Evolutionary conservation across 2,329 filamentous ascomycete species (phyloP), one percentile per base, ranked within the genome.

Genomic region (Eurotiales sp.): DNA sequence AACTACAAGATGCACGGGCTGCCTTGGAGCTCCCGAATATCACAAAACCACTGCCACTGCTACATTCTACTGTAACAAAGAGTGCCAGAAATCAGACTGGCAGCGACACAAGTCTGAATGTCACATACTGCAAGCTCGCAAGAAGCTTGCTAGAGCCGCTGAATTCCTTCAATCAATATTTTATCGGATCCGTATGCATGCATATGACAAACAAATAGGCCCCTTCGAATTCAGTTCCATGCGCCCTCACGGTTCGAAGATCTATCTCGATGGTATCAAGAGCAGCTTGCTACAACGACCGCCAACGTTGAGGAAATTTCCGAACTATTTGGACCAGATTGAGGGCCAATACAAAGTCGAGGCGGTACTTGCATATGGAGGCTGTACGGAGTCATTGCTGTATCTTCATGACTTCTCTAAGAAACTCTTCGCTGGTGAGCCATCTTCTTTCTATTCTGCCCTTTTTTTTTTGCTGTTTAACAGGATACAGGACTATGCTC

Each of bases 71-170:
- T 40, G 41, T 15, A 27, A 7, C 25, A 5, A 4, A 44, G 4
- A 5, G 27, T 44, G 41, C 41, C 41, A 44, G 41, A 32, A 44
- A 44, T 19, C 41, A 27, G 41, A 44, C 15, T 44, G 41, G 41
- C 21, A 5, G 8, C 8, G 17, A 44, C 41, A 44, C 19, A 44
- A 44, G 41, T 44, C 41, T 27, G 41, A 22, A 8, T 44, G 41
- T 25, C 21, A 22, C 7, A 44, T 27, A n/a, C 10, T 27, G 7
- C 41, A 44, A 44, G 19, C 15, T 44, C 41, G 41, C 41, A 44
- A 44, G 41, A 44, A 11, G 7, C 8, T 44, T 44, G 19, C 14
- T 21, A 23, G 41, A 44, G 41, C 8, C 8, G 19, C 41, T 44
- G 6, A 4, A 5, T 22, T 44, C 15, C 41, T 44, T 4, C 23